Conservation (phyloP, 441 rosid genomes). For the Adansonia madagascariensis region DNA sequence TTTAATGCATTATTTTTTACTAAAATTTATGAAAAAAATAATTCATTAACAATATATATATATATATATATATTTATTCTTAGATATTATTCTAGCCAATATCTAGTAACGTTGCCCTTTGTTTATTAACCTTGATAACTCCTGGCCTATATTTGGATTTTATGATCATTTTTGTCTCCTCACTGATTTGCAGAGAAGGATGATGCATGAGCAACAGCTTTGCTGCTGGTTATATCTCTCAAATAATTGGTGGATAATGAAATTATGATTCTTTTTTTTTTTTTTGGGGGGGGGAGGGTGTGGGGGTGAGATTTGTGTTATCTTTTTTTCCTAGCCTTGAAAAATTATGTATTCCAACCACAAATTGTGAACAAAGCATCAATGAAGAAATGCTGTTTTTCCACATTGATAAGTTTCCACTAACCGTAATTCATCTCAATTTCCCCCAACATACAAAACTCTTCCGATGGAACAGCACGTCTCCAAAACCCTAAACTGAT, state of each 20-base stretch:
- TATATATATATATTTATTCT: too few species aligned
- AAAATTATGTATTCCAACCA: slow-evolving; percentile 22
- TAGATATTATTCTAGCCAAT: too few species aligned
- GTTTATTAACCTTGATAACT: neutral
- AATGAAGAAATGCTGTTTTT: slow-evolving; percentile 14
- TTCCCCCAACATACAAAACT: neutral
- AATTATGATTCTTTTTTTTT: slow-evolving; percentile 25
- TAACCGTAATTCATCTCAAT: neutral
- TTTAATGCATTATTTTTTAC: too few species aligned
- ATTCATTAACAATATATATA: too few species aligned
- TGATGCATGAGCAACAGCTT: slow-evolving; percentile 33
- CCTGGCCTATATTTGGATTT: neutral
- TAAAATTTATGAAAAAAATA: too few species aligned
- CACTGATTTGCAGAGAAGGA: slow-evolving; percentile 33
- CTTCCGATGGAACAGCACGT: too few species aligned
- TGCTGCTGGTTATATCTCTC: neutral
- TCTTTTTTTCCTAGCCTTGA: neutral
- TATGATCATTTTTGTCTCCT: slow-evolving; percentile 3
- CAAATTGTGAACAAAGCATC: slow-evolving; percentile 21
- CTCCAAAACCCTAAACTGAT: neutral
- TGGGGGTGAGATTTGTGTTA: neutral
- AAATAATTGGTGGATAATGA: neutral
- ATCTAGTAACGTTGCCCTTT: too few species aligned
- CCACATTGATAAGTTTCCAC: neutral
- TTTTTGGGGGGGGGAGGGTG: neutral